Evolutionary conservation across 495 filamentous ascomycete species (phyloP).

Genomic region (Penicillium lagena): DNA sequence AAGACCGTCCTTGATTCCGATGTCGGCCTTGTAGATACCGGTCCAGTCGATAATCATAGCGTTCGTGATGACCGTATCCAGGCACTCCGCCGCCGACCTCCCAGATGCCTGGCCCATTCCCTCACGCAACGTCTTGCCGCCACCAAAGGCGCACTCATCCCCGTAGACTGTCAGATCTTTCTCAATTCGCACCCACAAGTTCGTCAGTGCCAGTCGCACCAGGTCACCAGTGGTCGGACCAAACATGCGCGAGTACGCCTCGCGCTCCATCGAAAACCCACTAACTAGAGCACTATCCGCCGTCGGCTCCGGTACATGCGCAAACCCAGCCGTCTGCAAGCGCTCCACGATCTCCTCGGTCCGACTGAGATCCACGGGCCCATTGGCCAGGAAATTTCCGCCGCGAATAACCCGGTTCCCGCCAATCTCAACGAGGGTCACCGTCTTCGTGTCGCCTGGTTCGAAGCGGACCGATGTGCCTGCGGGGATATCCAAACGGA

Average conservation of each 20-base stretch:
- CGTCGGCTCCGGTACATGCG: conserved; percentile 61
- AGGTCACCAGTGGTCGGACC: conserved; percentile 86
- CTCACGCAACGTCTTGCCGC: conserved; percentile 89
- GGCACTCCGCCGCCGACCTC: conserved; percentile 56
- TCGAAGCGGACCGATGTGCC: conserved; percentile 94
- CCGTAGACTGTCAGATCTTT: conserved; percentile 80
- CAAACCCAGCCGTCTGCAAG: conserved; percentile 68
- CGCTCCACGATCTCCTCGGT: conserved; percentile 57
- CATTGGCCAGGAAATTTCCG: conserved; percentile 74
- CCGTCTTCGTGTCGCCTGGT: conserved; percentile 88
- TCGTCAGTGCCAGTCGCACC: conserved; percentile 74
- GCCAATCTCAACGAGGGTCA: conserved; percentile 86
- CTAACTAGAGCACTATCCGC: conserved; percentile 49
- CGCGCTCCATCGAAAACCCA: conserved; percentile 65
- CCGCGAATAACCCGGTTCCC: conserved; percentile 78
- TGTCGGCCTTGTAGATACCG: conserved; percentile 96
- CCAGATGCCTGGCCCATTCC: conserved; percentile 95
- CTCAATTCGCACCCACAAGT: conserved; percentile 90
- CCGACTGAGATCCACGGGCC: conserved; percentile 56
- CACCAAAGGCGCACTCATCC: conserved; percentile 94
- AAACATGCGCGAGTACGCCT: conserved; percentile 81
- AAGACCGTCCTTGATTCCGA: conserved; percentile 82
- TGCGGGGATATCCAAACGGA: conserved; percentile 80
- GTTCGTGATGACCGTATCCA: conserved; percentile 90
- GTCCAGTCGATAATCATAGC: conserved; percentile 87